phyloP scores from a whole-genome alignment of 2,329 filamentous ascomycete genomes.

The Xylaria arbuscula region DNA sequence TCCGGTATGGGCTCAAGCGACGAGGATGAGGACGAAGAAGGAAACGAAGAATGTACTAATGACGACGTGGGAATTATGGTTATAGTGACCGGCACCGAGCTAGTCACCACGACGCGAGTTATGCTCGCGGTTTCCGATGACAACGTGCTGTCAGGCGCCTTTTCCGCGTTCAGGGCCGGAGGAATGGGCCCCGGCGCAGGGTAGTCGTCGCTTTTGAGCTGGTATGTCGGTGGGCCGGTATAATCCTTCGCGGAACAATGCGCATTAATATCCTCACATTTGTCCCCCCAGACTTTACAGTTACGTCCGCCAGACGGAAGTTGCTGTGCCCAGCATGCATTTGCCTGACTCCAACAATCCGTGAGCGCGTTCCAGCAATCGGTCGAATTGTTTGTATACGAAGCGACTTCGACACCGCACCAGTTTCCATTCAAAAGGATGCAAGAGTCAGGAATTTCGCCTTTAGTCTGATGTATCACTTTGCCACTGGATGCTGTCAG shows the following conservation, averaged over 20 bases:
- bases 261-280: constrained; percentile 63
- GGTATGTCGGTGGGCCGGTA: constrained; percentile 57
- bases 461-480: constrained; percentile 50
- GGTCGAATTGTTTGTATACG: constrained; percentile 61
- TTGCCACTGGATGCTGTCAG: constrained; percentile 30
- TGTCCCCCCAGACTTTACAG: constrained; percentile 70
- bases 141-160: constrained; percentile 16
- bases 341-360: constrained; percentile 68
- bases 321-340: constrained; percentile 66
- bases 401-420: constrained; percentile 70
- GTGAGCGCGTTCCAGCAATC: constrained; percentile 69
- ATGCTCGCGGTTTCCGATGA: constrained; percentile 19
- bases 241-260: constrained; percentile 56
- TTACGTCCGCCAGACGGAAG: constrained; percentile 67
- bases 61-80: constrained; percentile 20
- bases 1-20: constrained; percentile 28
- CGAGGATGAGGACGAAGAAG: neutral
- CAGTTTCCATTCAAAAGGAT: constrained; percentile 76
- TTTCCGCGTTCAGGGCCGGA: constrained; percentile 31
- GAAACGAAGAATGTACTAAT: neutral
- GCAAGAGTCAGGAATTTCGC: constrained; percentile 65
- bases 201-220: constrained; percentile 34
- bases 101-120: constrained; percentile 23
- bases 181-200: constrained; percentile 32
- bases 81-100: constrained; percentile 25